A percentile compares a stretch with the other conserved stretches of the same genome.
Evolutionary conservation across 1,284 basidiomycete genomes (phyloP).

Genomic region (Marasmius tenuissimus): DNA sequence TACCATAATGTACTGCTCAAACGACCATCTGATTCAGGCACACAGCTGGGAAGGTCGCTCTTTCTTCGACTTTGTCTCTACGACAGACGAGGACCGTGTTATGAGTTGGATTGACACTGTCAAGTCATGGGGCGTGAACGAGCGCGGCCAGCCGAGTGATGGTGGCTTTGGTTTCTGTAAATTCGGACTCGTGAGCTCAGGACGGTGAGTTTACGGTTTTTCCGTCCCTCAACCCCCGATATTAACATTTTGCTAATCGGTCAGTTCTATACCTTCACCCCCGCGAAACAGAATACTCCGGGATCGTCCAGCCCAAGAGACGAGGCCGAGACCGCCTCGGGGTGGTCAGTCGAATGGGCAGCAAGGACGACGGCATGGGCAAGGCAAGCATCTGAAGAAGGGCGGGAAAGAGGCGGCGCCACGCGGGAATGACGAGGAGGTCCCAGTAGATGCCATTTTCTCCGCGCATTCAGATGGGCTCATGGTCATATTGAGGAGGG

Average conservation of each 20-base stretch:
- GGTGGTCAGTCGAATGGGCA: conserved; percentile 1
- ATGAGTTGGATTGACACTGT: conserved; percentile 70
- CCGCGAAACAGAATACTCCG: not conserved
- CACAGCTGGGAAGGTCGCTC: conserved; percentile 32
- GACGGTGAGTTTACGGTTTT: conserved; percentile 62
- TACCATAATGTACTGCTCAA: conserved; percentile 67
- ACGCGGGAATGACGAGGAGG: conserved; percentile 31
- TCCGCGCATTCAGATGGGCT: conserved; percentile 80
- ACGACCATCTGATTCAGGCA: conserved; percentile 57
- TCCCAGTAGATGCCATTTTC: conserved; percentile 73
- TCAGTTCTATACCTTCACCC: not conserved
- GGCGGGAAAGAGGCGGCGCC: not conserved
- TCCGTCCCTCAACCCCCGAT: conserved; percentile 7
- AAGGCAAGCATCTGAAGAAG: not conserved
- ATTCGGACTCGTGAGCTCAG: conserved; percentile 50
- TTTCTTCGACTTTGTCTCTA: conserved; percentile 72
- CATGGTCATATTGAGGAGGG: conserved; percentile 66
- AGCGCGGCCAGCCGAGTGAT: conserved; percentile 74
- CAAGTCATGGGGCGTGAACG: conserved; percentile 79
- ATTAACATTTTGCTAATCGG: not conserved
- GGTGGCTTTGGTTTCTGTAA: conserved; percentile 78
- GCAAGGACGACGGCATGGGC: not conserved
- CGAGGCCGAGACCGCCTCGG: conserved; percentile 8
- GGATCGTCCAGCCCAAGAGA: not conserved
- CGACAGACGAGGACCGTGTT: conserved; percentile 60